These are phyloP conservation scores for Calonectria honghensis DNA, from an alignment of 2,329 filamentous ascomycete species.

Conservation along the genomic window DNA sequence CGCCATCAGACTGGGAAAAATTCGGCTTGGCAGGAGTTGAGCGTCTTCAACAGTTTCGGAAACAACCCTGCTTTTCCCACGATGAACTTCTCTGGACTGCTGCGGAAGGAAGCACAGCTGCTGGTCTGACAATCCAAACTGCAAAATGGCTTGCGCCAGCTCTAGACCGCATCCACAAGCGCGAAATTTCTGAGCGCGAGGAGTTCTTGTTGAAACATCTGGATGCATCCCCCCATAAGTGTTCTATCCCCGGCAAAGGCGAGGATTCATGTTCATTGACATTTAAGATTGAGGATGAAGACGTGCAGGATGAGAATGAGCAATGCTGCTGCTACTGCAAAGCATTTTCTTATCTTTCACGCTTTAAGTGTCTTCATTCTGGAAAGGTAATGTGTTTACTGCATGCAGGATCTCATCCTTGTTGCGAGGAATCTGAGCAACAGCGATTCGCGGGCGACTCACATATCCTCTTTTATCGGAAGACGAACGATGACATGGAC, in stretches of 20 bases:
- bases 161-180: conserved; percentile 83
- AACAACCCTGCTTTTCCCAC: conserved; percentile 97
- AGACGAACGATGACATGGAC: conserved; percentile 82
- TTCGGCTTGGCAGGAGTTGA: conserved; percentile 91
- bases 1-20: conserved; percentile 95
- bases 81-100: conserved; percentile 96
- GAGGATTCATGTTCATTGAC: conserved; percentile 74
- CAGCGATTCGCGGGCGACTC: conserved; percentile 81
- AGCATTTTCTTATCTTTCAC: conserved; percentile 91
- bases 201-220: conserved; percentile 81
- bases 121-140: conserved; percentile 83
- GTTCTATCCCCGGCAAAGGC: conserved; percentile 65
- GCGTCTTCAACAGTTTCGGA: conserved; percentile 88
- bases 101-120: conserved; percentile 83
- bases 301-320: conserved; percentile 93
- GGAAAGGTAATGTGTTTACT: conserved; percentile 88
- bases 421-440: conserved; percentile 81
- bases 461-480: conserved; percentile 86
- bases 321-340: conserved; percentile 97
- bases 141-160: conserved; percentile 97
- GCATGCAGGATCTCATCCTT: conserved; percentile 87
- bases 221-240: conserved; percentile 72
- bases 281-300: conserved; percentile 80
- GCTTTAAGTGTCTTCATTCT: conserved; percentile 88
- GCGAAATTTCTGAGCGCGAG: conserved; percentile 82